Conservation (phyloP, 176 grass and related monocot species). For the Olyra latifolia region DNA sequence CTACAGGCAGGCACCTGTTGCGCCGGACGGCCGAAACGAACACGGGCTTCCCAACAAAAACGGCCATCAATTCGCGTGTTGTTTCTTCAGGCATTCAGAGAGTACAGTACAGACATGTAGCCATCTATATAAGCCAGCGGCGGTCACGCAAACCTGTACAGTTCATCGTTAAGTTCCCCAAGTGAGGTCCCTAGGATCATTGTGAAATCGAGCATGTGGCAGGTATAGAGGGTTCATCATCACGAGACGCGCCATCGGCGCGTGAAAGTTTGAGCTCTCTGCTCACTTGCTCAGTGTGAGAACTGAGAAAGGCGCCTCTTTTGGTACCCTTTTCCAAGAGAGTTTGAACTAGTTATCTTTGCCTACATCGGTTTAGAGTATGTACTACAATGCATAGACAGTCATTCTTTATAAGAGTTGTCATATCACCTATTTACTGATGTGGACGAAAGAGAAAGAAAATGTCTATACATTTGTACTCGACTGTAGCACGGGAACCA, state of each 20-base stretch:
- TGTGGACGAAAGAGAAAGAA: no score
- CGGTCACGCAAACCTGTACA: not conserved
- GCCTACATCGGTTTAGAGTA: no score
- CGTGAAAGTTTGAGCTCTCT: not conserved
- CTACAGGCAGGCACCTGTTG: conserved; percentile 4
- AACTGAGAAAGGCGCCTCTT: not conserved
- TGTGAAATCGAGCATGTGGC: not conserved
- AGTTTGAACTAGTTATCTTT: no score
- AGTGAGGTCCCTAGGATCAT: conserved; percentile 12
- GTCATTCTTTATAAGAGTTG: no score
- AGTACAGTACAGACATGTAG: not conserved
- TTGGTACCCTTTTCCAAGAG: not conserved
- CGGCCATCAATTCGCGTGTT: conserved; percentile 16
- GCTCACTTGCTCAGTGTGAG: not conserved
- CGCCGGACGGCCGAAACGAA: conserved; percentile 36
- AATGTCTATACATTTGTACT: no score
- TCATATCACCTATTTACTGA: no score
- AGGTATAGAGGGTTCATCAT: not conserved
- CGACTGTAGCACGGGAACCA: no score
- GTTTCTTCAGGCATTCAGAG: conserved; percentile 22
- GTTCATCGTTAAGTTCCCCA: not conserved
- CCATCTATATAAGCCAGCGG: no score
- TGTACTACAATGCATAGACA: no score
- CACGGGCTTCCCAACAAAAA: conserved; percentile 57
- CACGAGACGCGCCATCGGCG: no score